Conservation (phyloP, 2,329 filamentous ascomycete genomes). For the Colletotrichum euphorbiae region DNA sequence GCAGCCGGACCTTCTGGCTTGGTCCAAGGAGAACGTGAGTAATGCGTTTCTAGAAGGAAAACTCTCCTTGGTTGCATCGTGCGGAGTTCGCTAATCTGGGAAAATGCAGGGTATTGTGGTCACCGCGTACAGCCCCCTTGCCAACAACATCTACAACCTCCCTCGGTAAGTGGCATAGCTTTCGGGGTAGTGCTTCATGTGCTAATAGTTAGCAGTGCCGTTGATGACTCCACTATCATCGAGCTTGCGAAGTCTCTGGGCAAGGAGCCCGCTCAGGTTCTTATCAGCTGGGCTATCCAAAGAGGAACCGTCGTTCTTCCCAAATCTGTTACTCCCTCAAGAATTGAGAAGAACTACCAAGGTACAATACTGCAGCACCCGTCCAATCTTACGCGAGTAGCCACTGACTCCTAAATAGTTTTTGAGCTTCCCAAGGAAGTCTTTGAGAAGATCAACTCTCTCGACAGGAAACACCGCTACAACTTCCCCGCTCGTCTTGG, state of each 20-base stretch:
- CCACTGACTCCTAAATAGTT: conserved; percentile 38
- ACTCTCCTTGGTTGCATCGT: conserved; percentile 17
- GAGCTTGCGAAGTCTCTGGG: conserved; percentile 63
- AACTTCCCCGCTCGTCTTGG: conserved; percentile 57
- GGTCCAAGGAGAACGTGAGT: conserved; percentile 55
- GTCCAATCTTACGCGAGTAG: rapidly evolving
- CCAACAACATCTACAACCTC: conserved; percentile 60
- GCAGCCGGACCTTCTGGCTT: conserved; percentile 62
- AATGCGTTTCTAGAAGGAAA: not conserved
- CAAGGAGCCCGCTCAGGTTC: conserved; percentile 63
- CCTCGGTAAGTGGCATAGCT: conserved; percentile 24
- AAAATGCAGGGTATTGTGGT: conserved; percentile 59
- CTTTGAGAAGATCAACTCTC: conserved; percentile 51
- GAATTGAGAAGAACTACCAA: conserved; percentile 61
- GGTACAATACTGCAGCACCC: conserved; percentile 1
- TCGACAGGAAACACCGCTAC: conserved; percentile 55
- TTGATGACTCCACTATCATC: conserved; percentile 62
- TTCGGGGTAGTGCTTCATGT: no score
- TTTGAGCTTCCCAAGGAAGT: conserved; percentile 52
- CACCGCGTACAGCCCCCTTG: conserved; percentile 71
- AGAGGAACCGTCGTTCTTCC: conserved; percentile 65
- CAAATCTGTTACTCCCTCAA: conserved; percentile 64
- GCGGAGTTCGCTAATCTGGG: conserved; percentile 17
- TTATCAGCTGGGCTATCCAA: conserved; percentile 67
- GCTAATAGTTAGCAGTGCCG: conserved; percentile 48